Evolutionary conservation across 2,329 filamentous ascomycete species (phyloP), one percentile per base, ranked within the genome.

Genomic region (Coleophoma crateriformis): DNA sequence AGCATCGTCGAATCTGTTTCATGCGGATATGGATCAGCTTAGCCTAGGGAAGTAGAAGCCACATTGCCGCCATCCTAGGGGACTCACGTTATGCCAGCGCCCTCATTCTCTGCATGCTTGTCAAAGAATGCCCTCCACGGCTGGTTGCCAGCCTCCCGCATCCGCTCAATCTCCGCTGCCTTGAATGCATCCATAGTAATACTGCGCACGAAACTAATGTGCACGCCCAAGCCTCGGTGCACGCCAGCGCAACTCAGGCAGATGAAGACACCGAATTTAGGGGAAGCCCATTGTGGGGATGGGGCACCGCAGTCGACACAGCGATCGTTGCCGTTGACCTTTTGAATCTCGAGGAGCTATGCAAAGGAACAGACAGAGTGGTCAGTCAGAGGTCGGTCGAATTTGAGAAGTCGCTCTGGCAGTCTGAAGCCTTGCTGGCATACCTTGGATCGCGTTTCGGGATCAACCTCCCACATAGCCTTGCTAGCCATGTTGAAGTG

Each of bases 131-230:
- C 74, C 59, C 86, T 85, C 86, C 90, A 97, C 14, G 84, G 79
- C 54, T 87, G 84, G 71, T 99, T 99, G 48, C 94, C 94, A 42
- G 92, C 94, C 19, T 87, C 76, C 51, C 91, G 83, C 94, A 99
- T 97, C 58, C 91, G 87, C 70, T 89, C 85, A 63, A 97, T 92
- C 71, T 99, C 94, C 62, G 81, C 80, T 56, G 84, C 82, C 70
- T 99, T 99, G 77, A 99, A 97, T 50, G 90, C 90, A 73, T 99
- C 94, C 94, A 99, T 99, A 54, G 90, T 96, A 64, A 97, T 94
- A 63, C 88, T 94, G 52, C 94, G 87, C 56, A 99, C 91, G 72
- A 99, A 99, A 67, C 90, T 96, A 69, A 99, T 96, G 75, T 99
- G 94, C 34, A 99, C 94, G 54, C 94, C 94, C 32, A 99, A 82